Base-by-base conservation (phyloP, 129 eudicot species). In the Rutidosis leptorrhynchoides region DNA sequence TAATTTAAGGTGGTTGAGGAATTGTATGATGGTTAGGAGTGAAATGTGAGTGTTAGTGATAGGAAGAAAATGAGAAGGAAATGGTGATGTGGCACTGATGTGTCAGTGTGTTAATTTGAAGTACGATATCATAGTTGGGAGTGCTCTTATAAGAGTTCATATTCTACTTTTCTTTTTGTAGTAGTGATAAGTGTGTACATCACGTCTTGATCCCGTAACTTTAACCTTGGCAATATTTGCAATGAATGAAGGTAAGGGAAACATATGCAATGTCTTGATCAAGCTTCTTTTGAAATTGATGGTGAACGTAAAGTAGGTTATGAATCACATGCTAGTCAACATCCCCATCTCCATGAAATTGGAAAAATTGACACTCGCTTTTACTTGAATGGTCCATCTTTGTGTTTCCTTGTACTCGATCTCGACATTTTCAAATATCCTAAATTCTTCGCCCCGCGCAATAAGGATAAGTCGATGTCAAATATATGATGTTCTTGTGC, bases 311-410 rank as follows among this genome's bases (percentile, higher is more conserved):
- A 77, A 71, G 77, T 58, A 22, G 63, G 67, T 71, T 1, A 51
- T 64, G 72, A 69, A 48, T 69, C 69, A 69, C 65, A 68, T 78
- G 77, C 74, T 64, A 29, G 85, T 84, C 89, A 71, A 67, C 81
- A 80, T 83, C 85, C 66, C 74, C 73, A 64, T 57, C 65, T 56
- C 75, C 46, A 71, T 73, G 42, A 79, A 68, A 29, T 67, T 49
- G 66, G 43, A 53, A 49, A 72, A 46, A 27, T 29, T 64, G 81
- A 57, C 64, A 43, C n/a, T 55, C 2, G 17, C 22, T 32, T 66
- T 74, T 46, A 58, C 67, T 74, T 32, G 42, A 48, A 67, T 67
- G 79, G 46, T 58, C 74, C 74, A 60, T 58, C 46, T 67, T 67
- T 7, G 59, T 58, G 58, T 9, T 59, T 75, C 56, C 25, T 60